Evolutionary conservation across 2,329 filamentous ascomycete species (phyloP).

Genomic region (Diaporthe aspalathi): DNA sequence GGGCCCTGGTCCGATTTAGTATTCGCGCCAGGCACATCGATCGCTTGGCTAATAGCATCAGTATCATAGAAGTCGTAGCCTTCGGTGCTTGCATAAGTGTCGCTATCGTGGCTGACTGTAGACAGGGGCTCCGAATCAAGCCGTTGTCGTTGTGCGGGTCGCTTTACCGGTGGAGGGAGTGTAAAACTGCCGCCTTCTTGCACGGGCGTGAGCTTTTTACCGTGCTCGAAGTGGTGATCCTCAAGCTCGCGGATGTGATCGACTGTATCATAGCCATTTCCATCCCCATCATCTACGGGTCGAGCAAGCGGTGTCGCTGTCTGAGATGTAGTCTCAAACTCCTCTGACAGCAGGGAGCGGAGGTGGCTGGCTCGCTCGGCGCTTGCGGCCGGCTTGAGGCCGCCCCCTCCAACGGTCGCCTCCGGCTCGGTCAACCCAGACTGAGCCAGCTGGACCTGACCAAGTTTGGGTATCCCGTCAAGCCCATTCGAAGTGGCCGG

Average conservation of each 20-base stretch:
- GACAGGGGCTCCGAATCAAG: conserved; percentile 64
- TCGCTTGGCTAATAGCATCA: conserved; percentile 62
- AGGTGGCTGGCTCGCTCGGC: conserved; percentile 49
- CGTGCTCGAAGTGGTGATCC: conserved; percentile 46
- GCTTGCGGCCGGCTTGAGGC: conserved; percentile 47
- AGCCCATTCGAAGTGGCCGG: background rate
- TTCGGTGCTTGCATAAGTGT: conserved; percentile 64
- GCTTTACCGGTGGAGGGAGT: conserved; percentile 56
- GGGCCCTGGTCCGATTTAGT: conserved; percentile 52
- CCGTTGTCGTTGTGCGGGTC: conserved; percentile 52
- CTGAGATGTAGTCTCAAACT: conserved; percentile 73
- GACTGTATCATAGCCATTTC: conserved; percentile 46
- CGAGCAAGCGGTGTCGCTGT: conserved; percentile 69
- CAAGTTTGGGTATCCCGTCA: conserved; percentile 20
- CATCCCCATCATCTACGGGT: conserved; percentile 56
- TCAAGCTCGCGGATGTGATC: conserved; percentile 41
- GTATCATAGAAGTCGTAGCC: conserved; percentile 76
- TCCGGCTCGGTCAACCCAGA: background rate
- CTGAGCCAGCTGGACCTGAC: conserved; percentile 24
- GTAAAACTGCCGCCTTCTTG: conserved; percentile 62
- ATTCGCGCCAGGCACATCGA: conserved; percentile 62
- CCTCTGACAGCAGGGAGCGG: conserved; percentile 64
- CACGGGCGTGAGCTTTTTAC: conserved; percentile 59
- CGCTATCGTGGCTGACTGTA: conserved; percentile 62
- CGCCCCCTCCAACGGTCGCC: background rate